phyloP scores from a whole-genome alignment of 805 yeast species.

The Ogataea thermomethanolica region DNA sequence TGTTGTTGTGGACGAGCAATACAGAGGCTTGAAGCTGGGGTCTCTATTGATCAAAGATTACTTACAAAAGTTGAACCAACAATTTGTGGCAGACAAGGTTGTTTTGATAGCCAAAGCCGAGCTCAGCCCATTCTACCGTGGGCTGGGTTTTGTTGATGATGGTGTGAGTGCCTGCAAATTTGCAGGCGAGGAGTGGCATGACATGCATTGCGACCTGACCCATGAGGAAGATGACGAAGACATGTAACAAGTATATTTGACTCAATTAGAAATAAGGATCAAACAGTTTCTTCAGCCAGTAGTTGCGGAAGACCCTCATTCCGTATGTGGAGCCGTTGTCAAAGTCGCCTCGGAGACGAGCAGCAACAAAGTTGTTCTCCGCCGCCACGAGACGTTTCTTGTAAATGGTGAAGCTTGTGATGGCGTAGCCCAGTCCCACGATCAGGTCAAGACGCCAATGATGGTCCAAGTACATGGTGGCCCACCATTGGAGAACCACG shows the following conservation, averaged over 20 bases:
- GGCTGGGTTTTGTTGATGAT: slow-evolving; percentile 70
- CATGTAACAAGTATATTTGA: slow-evolving; percentile 9
- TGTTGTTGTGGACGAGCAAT: slow-evolving; percentile 70
- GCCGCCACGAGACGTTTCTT: slow-evolving; percentile 33
- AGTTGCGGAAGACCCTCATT: slow-evolving; percentile 56
- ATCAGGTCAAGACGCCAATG: slow-evolving; percentile 66
- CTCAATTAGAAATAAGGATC: slow-evolving; percentile 38
- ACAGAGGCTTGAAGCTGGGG: slow-evolving; percentile 80
- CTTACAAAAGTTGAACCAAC: slow-evolving; percentile 83
- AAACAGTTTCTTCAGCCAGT: slow-evolving; percentile 48
- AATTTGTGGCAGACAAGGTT: slow-evolving; percentile 77
- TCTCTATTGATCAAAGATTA: slow-evolving; percentile 82
- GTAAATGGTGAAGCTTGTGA: slow-evolving; percentile 40
- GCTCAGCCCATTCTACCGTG: slow-evolving; percentile 72
- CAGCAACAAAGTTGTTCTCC: slow-evolving; percentile 37
- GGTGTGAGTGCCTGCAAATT: slow-evolving; percentile 61
- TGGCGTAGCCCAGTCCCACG: slow-evolving; percentile 52
- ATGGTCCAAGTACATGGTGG: slow-evolving; percentile 69
- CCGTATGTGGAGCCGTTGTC: slow-evolving; percentile 51
- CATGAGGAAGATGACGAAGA: slow-evolving; percentile 44
- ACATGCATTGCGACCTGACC: slow-evolving; percentile 41
- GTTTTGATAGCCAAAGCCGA: slow-evolving; percentile 68
- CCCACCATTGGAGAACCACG: slow-evolving; percentile 67
- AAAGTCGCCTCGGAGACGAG: slow-evolving; percentile 38
- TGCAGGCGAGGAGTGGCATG: slow-evolving; percentile 62